phyloP scores from a whole-genome alignment of 805 yeast species.

The Priceomyces castillae region DNA sequence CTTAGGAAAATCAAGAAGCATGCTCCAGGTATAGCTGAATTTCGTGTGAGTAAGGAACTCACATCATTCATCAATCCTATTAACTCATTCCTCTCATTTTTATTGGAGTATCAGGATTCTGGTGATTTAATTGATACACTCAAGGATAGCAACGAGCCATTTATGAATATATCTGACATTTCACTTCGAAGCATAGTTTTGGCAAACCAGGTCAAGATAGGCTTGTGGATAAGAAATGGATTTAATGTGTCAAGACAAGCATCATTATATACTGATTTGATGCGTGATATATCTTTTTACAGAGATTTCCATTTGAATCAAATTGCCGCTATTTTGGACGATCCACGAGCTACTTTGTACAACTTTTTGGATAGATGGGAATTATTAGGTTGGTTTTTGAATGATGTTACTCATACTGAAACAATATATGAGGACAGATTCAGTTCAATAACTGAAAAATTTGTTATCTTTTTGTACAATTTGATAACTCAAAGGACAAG shows the following conservation, averaged over 20 bases:
- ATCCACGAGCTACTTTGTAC: constrained; percentile 32
- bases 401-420: constrained; percentile 26
- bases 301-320: constrained; percentile 50
- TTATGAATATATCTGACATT: constrained; percentile 51
- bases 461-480: constrained; percentile 44
- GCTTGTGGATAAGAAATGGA: constrained; percentile 78
- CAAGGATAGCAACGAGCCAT: constrained; percentile 25
- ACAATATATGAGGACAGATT: constrained; percentile 51
- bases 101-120: constrained; percentile 34
- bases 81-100: constrained; percentile 51
- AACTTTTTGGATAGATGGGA: constrained; percentile 58
- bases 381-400: constrained; percentile 47
- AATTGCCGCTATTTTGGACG: constrained; percentile 37
- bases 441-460: constrained; percentile 40
- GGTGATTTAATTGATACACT: constrained; percentile 14
- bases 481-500: constrained; percentile 37
- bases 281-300: constrained; percentile 39
- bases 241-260: constrained; percentile 50
- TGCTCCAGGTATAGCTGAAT: constrained; percentile 32
- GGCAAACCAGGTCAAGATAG: constrained; percentile 57
- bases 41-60: constrained; percentile 46
- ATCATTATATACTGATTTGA: constrained; percentile 39
- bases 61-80: constrained; percentile 61
- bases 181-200: constrained; percentile 60
- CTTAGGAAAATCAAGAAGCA: constrained; percentile 21